These are phyloP conservation scores for Pseudogymnoascus sp. DNA, from an alignment of 2,329 filamentous ascomycete species.

Conservation along the genomic window DNA sequence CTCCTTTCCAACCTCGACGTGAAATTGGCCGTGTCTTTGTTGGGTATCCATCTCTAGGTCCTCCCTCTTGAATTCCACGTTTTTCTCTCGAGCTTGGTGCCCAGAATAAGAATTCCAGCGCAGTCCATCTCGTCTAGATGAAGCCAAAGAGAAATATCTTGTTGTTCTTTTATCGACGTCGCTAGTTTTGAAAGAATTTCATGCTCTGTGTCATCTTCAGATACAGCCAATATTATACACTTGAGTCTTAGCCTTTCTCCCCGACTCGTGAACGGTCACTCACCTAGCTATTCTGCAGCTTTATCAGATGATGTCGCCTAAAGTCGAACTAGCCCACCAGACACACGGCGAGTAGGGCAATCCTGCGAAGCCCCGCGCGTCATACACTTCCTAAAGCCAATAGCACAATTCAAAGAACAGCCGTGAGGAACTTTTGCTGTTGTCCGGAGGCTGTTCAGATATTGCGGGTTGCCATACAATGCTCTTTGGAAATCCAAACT, in stretches of 20 bases:
- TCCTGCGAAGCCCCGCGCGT: too few relatives aligned
- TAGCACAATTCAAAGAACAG: neutral
- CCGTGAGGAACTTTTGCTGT: neutral
- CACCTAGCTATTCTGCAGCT: neutral
- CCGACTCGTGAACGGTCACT: neutral
- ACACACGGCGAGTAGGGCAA: neutral
- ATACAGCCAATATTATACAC: neutral
- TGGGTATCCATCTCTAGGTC: neutral
- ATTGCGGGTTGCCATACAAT: neutral
- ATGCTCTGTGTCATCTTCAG: neutral
- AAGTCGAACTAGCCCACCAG: neutral
- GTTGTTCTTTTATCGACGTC: neutral
- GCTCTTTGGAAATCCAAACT: neutral
- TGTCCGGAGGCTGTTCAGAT: neutral
- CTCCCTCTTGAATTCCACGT: neutral
- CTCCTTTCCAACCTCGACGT: neutral
- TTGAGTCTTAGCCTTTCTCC: neutral
- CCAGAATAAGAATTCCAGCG: neutral
- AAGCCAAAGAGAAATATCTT: neutral
- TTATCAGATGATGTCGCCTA: neutral
- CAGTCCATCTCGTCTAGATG: too few relatives aligned
- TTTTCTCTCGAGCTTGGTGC: neutral
- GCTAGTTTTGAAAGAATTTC: neutral
- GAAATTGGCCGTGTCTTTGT: neutral
- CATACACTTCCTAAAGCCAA: neutral